Conservation (phyloP, 1,284 basidiomycete genomes). For the Pulchroboletus neoregius region DNA sequence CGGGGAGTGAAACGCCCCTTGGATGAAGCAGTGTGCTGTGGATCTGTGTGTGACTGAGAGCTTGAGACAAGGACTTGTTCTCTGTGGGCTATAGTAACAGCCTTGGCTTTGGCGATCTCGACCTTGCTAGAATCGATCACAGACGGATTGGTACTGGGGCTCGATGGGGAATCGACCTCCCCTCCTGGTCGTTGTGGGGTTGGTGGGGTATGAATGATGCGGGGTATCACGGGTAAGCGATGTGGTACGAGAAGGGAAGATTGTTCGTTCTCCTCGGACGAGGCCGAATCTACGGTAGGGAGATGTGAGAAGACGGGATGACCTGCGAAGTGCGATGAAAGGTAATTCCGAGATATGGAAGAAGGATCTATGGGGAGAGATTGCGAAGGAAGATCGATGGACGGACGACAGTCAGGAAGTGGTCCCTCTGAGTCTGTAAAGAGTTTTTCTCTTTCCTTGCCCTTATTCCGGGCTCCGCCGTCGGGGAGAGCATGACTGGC, state of each 20-base stretch:
- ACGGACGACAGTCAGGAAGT: slow-evolving; percentile 7
- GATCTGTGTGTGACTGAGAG: slow-evolving; percentile 18
- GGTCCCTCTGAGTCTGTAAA: neutral
- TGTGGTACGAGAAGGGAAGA: slow-evolving; percentile 13
- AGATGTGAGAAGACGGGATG: slow-evolving; percentile 13
- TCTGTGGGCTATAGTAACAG: slow-evolving; percentile 14
- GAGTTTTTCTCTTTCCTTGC: slow-evolving; percentile 26
- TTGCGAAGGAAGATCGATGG: slow-evolving; percentile 17
- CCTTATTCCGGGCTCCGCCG: slow-evolving; percentile 22
- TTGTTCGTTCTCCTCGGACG: slow-evolving; percentile 24
- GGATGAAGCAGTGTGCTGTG: slow-evolving; percentile 4
- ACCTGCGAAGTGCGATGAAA: slow-evolving; percentile 11
- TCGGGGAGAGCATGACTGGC: slow-evolving; percentile 15
- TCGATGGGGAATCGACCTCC: slow-evolving; percentile 9
- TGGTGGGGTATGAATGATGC: slow-evolving; percentile 43
- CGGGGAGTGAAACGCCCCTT: slow-evolving; percentile 32
- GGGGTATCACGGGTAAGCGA: slow-evolving; percentile 25
- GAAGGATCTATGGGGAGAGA: slow-evolving; percentile 22
- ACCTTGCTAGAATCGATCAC: slow-evolving; percentile 13
- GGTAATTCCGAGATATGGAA: slow-evolving; percentile 9
- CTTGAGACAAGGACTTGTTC: slow-evolving; percentile 30
- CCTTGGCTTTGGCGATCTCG: slow-evolving; percentile 16
- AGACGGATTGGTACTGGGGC: slow-evolving; percentile 4
- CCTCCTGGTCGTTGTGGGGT: slow-evolving; percentile 37
- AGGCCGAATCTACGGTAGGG: slow-evolving; percentile 27